Base-by-base conservation (phyloP, 352 stramenopile species). In the Pythium dissotocum region DNA sequence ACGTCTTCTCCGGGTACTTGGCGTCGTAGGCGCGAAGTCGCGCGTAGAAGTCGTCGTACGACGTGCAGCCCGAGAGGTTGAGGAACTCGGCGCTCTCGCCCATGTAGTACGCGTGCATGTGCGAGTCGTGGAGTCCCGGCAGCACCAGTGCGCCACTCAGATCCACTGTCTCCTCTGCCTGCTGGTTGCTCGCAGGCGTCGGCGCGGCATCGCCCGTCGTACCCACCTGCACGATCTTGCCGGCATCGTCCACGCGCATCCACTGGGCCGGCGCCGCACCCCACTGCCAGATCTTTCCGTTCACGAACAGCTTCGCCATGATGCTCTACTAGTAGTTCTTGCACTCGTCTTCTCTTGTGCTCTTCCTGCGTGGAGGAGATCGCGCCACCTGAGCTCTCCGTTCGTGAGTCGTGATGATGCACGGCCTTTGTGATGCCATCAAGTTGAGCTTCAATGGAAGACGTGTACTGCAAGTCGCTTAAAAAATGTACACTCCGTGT, bases 31-130 rank as follows among this genome's bases (percentile, higher is more conserved):
- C 67, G 24, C 68, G 53, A 32, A 97, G 72, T 2, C 78, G 72
- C 4, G 71, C 60, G 10, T 73, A 49, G 33, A 97, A 80, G 46
- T 96, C 83, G 1, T 89, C 77, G 36, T 93, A 94, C 8, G 85
- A 96, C 38, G 51, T 32, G 61, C 86, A 94, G 14, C 82, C 80
- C 56, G 79, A 75, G 40, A 97, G 75, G 58, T 96, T 79, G 42
- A 97, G 78, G 75, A 91, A 96, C 71, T 93, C 78, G 58, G 82
- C 78, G 58, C 77, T 91, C 69, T 97, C 88, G 24, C 90, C 90
- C 67, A 93, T 75, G 69, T 87, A 84, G 54, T 89, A 91, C 28
- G 93, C 80, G 69, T 97, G 91, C 38, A 97, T 93, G 61, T 97
- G 91, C 53, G 90, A 80, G 73, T 97, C 91, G 18, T 94, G 85